Evolutionary conservation across 768 basidiomycete genomes (phyloP), one percentile per base, ranked within the genome.

Genomic region (Boletus reticulatus): DNA sequence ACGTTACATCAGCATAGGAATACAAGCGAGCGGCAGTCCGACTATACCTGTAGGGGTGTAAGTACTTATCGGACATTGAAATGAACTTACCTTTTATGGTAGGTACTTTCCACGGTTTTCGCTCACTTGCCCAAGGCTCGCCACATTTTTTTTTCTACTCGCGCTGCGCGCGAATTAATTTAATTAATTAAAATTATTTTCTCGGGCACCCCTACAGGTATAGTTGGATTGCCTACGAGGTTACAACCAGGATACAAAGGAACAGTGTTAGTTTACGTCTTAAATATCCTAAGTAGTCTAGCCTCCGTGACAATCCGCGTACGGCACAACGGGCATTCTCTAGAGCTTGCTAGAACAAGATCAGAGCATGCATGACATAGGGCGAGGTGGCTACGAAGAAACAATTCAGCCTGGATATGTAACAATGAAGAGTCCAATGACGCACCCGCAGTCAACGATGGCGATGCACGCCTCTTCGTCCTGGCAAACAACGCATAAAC

Each of bases 401-500:
- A 36, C 37, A 14, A 42, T 41, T 65, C 12, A 48, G 29, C 8
- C 34, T 29, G 22, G 16, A 52, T 4, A 46, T 32, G 13, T 1
- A 29, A 41, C 4, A 8, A 38, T 48, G 37, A 34, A 59, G 27
- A 29, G 29, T 9, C 9, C 0, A 32, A 34, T 27, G 1, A 81
- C 87, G 43, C 68, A 92, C 88, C 94, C 94, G 82, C 94, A 97
- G 71, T 97, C 94, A 13, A 96, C 89, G 52, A 94, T 85, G 3
- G 93, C 94, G 54, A 97, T 90, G 61, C 89, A 94, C 0, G 94
- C 94, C 60, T 96, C 94, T 56, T 94, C 90, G 58, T 97, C 94
- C 66, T 95, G 94, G 66, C 94, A 97, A 11, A 97, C 82, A 0
- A 96, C 91, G 68, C 94, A 97, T 6, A 94, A 71, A 2, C 94